phyloP scores from a whole-genome alignment of 345 rosid species.

The Rhizophora mangle region DNA sequence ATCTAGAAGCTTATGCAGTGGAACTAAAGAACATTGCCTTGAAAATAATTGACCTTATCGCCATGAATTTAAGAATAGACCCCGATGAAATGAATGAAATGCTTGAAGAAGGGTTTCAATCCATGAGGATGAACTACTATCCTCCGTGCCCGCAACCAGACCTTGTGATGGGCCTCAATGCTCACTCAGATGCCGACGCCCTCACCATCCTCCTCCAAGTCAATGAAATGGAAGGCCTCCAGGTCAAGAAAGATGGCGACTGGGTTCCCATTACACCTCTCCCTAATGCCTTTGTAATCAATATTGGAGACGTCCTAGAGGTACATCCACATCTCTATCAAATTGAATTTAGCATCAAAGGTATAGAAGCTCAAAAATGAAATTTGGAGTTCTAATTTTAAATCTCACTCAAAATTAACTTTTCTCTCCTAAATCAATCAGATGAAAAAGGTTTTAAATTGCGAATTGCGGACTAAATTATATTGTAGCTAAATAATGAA shows the following conservation, averaged over 20 bases:
- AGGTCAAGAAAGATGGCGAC: constrained; percentile 14
- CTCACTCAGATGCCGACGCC: constrained; percentile 35
- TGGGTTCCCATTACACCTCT: constrained; percentile 19
- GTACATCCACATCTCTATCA: neutral
- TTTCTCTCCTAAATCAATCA: no score
- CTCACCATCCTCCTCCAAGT: constrained; percentile 22
- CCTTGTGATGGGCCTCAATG: constrained; percentile 38
- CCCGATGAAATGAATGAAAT: constrained; percentile 27
- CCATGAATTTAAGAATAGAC: constrained; percentile 14
- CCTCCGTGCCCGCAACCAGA: constrained; percentile 55
- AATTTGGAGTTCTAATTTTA: no score
- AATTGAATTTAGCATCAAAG: neutral
- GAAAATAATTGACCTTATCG: constrained; percentile 14
- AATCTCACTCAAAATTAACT: no score
- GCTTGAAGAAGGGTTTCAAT: constrained; percentile 38
- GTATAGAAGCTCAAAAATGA: no score
- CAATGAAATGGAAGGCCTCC: constrained; percentile 20
- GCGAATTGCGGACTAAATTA: no score
- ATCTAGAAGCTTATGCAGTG: constrained; percentile 12
- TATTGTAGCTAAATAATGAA: no score
- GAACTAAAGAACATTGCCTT: constrained; percentile 18
- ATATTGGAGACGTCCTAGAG: constrained; percentile 20
- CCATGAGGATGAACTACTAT: constrained; percentile 53
- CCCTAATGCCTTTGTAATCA: constrained; percentile 22
- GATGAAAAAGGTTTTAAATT: no score